Conservation (phyloP, 768 basidiomycete genomes). For the Cubamyces lactineus region DNA sequence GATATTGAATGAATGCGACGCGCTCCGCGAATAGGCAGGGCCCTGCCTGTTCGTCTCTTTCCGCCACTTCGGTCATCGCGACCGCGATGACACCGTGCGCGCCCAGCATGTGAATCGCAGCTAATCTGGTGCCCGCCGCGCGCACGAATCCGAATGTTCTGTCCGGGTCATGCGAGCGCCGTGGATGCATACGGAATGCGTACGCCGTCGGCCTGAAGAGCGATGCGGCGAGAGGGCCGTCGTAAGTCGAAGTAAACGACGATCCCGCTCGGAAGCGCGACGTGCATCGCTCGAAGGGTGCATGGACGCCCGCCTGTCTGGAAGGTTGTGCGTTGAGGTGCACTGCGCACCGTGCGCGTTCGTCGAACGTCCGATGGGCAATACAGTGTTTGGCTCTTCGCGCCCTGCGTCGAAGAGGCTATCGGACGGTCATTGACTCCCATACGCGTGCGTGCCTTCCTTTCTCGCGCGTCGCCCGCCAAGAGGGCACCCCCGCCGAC, state of each 20-base stretch:
- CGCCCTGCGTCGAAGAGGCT: conserved; percentile 1
- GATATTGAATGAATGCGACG: neutral
- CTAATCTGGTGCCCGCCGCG: neutral
- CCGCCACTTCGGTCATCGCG: conserved; percentile 8
- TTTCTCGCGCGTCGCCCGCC: conserved; percentile 17
- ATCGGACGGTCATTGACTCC: conserved; percentile 12
- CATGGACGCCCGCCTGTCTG: neutral
- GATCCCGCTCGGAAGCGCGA: conserved; percentile 10
- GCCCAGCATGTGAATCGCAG: neutral
- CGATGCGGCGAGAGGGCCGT: no score
- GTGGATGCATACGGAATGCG: no score
- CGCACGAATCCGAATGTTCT: neutral
- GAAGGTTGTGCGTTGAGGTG: neutral
- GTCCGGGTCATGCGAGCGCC: neutral
- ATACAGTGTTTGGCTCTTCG: neutral
- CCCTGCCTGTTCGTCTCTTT: neutral
- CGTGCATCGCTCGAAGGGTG: neutral
- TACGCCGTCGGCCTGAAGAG: no score
- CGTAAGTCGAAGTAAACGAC: no score
- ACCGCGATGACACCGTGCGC: neutral
- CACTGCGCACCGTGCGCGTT: neutral
- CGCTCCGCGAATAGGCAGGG: conserved; percentile 10
- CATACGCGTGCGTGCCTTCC: conserved; percentile 15
- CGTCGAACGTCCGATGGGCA: no score
- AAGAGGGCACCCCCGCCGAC: no score